These are phyloP conservation scores for Xylaria scruposa DNA, from an alignment of 495 filamentous ascomycete species.

Conservation along the genomic window DNA sequence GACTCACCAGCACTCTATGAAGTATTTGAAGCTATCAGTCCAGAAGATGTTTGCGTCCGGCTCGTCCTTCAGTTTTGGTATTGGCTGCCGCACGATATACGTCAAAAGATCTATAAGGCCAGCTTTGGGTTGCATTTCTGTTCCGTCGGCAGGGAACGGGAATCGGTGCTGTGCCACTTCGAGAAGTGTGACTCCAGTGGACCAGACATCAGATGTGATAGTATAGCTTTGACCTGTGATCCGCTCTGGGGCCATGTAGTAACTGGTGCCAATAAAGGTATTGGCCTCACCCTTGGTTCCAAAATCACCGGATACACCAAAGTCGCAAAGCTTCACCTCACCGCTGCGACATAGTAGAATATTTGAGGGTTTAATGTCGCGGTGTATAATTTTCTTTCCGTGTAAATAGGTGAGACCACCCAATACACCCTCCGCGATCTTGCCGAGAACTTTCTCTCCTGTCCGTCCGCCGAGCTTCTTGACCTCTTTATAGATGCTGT, in stretches of 20 bases:
- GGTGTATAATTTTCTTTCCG: slow-evolving; percentile 94
- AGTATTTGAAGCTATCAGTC: slow-evolving; percentile 98
- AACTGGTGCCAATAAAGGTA: slow-evolving; percentile 97
- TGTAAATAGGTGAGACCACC: slow-evolving; percentile 97
- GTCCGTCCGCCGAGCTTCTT: slow-evolving; percentile 93
- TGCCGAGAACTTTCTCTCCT: slow-evolving; percentile 97
- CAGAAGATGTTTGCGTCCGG: slow-evolving; percentile 80
- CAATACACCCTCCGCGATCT: slow-evolving; percentile 94
- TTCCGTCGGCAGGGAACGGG: slow-evolving; percentile 95
- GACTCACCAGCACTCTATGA: slow-evolving; percentile 98
- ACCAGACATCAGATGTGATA: slow-evolving; percentile 98
- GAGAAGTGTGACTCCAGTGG: slow-evolving; percentile 90
- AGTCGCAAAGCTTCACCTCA: slow-evolving; percentile 97
- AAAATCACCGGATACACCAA: slow-evolving; percentile 96
- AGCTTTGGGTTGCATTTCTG: slow-evolving; percentile 83
- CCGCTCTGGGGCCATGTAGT: slow-evolving; percentile 98
- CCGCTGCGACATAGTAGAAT: slow-evolving; percentile 92
- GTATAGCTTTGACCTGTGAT: slow-evolving; percentile 98
- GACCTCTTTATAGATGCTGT: slow-evolving; percentile 96
- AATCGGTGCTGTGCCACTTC: slow-evolving; percentile 98
- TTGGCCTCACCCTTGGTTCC: slow-evolving; percentile 98
- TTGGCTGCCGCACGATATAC: slow-evolving; percentile 95
- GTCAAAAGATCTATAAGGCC: slow-evolving; percentile 94
- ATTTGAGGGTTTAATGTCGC: slow-evolving; percentile 98
- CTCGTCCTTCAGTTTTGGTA: slow-evolving; percentile 96